These are phyloP conservation scores for Pyricularia sp. DNA, from an alignment of 2,329 filamentous ascomycete genomes.

Conservation along the genomic window DNA sequence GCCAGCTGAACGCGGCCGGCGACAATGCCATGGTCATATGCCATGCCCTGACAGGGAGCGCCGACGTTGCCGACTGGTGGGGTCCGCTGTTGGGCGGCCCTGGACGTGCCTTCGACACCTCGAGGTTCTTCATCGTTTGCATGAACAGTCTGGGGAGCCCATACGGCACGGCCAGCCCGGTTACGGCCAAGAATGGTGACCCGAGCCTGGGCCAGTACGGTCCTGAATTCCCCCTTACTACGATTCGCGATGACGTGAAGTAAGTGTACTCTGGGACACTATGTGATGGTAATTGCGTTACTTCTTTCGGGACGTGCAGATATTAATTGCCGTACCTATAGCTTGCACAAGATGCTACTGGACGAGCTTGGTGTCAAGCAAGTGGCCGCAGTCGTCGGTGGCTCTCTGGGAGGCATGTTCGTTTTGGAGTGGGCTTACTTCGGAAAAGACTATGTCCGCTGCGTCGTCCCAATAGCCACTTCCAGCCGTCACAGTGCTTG, in stretches of 20 bases:
- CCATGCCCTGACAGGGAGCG: conserved; percentile 77
- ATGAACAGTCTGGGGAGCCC: conserved; percentile 81
- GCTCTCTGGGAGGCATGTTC: conserved; percentile 83
- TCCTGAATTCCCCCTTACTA: conserved; percentile 92
- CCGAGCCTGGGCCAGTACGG: conserved; percentile 69
- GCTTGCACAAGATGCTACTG: conserved; percentile 69
- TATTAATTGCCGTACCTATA: conserved; percentile 18
- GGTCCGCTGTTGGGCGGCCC: conserved; percentile 70
- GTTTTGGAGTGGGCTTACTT: conserved; percentile 90
- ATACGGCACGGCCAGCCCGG: conserved; percentile 79
- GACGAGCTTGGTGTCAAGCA: conserved; percentile 74
- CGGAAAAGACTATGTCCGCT: conserved; percentile 74
- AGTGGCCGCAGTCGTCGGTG: conserved; percentile 70
- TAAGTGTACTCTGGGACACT: conserved; percentile 31
- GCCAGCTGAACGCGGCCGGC: conserved; percentile 45
- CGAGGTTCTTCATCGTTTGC: conserved; percentile 76
- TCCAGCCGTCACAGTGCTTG: conserved; percentile 79
- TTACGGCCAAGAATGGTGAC: conserved; percentile 81
- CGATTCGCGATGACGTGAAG: conserved; percentile 92
- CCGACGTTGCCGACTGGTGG: conserved; percentile 85
- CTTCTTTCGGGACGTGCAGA: background rate
- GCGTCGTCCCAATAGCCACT: conserved; percentile 75
- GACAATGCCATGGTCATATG: conserved; percentile 70
- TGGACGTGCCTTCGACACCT: conserved; percentile 71
- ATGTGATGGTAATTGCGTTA: background rate